phyloP scores from a whole-genome alignment of 2,329 filamentous ascomycete genomes.

The Phyllosticta citrichinensis region DNA sequence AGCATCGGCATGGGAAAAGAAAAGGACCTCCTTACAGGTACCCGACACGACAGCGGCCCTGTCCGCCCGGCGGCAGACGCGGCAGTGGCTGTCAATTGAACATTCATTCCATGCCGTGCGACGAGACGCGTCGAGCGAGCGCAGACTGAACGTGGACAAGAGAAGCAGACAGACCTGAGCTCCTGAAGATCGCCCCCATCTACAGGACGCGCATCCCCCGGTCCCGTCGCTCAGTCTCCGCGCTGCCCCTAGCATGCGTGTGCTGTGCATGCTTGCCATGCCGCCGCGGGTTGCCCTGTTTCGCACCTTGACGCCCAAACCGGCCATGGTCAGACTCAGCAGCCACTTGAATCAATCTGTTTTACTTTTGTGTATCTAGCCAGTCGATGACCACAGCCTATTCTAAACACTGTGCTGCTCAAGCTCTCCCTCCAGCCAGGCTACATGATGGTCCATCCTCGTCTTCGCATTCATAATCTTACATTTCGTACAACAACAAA shows the following conservation, averaged over 20 bases:
- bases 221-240: neutral
- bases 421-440: neutral
- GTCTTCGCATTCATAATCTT: slow-evolving; percentile 3
- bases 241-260: neutral
- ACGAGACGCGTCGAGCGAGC: neutral
- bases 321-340: neutral
- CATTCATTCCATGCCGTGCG: neutral
- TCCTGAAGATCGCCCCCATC: neutral
- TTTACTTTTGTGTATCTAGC: neutral
- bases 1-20: neutral
- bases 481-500: slow-evolving; percentile 1
- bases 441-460: slow-evolving; percentile 5
- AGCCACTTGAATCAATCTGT: neutral
- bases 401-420: neutral
- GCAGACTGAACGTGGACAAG: neutral
- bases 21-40: neutral
- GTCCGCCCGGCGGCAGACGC: no score
- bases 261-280: neutral
- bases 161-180: neutral
- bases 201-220: neutral
- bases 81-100: neutral
- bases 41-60: neutral
- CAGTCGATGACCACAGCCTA: neutral
- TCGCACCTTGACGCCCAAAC: neutral
- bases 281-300: neutral